Evolutionary conservation across 495 filamentous ascomycete species (phyloP).

Genomic region (Daldinia decipiens): DNA sequence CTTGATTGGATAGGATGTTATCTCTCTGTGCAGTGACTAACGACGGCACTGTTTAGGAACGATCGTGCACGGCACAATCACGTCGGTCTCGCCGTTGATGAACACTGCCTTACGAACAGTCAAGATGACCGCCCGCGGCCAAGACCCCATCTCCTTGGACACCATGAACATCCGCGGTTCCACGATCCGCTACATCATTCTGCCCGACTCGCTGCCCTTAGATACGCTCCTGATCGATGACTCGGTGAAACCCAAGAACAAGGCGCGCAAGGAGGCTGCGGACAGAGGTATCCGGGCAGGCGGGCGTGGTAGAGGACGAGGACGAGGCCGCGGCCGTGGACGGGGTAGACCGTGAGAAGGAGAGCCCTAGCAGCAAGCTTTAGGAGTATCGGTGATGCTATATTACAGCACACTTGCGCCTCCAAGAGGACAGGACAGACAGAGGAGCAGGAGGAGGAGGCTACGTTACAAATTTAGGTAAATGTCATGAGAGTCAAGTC

Average conservation of each 20-base stretch:
- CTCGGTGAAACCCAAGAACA: conserved; percentile 98
- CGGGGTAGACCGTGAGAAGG: conserved; percentile 61
- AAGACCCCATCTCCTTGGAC: conserved; percentile 86
- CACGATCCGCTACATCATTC: conserved; percentile 92
- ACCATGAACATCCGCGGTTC: conserved; percentile 96
- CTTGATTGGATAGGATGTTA: background rate
- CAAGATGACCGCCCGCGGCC: conserved; percentile 90
- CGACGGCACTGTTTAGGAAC: conserved; percentile 67
- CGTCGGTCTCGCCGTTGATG: conserved; percentile 95
- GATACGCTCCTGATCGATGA: conserved; percentile 96
- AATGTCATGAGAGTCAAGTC: conserved; percentile 2
- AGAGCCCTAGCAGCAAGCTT: background rate
- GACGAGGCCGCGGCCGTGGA: conserved; percentile 70
- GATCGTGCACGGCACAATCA: conserved; percentile 94
- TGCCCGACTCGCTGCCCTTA: conserved; percentile 92
- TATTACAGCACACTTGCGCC: conserved; percentile 12
- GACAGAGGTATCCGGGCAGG: conserved; percentile 73
- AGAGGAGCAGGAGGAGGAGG: background rate
- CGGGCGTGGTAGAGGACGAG: conserved; percentile 65
- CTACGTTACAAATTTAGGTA: conserved; percentile 1
- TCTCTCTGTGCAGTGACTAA: background rate
- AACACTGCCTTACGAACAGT: conserved; percentile 93
- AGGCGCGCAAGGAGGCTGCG: conserved; percentile 89
- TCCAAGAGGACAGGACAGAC: background rate
- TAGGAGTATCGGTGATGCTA: background rate